Base-by-base conservation (phyloP, 140 eudicot species). In the Anethum foeniculum region DNA sequence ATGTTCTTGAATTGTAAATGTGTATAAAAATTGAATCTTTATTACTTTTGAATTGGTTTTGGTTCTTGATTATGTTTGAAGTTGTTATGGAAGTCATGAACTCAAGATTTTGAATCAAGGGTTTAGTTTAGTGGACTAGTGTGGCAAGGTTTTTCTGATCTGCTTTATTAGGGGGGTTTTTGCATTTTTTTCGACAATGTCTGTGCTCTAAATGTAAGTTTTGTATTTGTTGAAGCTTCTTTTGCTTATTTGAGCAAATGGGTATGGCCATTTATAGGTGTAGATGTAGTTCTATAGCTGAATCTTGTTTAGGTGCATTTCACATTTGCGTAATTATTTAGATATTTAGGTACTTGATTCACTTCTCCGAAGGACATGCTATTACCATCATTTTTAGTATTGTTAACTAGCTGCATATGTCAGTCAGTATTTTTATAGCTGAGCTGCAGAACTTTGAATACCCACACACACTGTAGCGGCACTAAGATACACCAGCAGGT, bases 1-100 rank as follows among this genome's bases (percentile, higher is more conserved):
- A 46, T 88, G 87, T 77, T 83, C 92, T 90, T 92, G 80, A 75
- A 88, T 79, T 88, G 86, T 89, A 90, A 92, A 91, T 58, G 89
- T 82, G 32, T 82, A 47, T 82, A 83, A 81, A 88, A 89, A 73
- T 87, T 71, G 65, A 21, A 47, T 71, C 44, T 85, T 84, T 39
- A 1, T 38, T 41, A 4, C 15, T 34, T 41, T 43, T 4, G 10
- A 80, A 80, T 76, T 88, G 78, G 79, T 77, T 64, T 71, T 77
- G 77, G 54, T 83, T 84, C 62, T 62, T 62, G 51, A 82, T 77
- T 46, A 18, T 83, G 68, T 85, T 10, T 73, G 23, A 54, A 81
- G 79, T 39, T 69, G 48, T 83, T 75, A 79, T 10, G 21, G 30
- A 25, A 36, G 32, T 60, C 80, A 77, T 1, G 38, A 34, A 34